Base-by-base conservation (phyloP, 2,329 filamentous ascomycete species). In the Talaromyces sp. region DNA sequence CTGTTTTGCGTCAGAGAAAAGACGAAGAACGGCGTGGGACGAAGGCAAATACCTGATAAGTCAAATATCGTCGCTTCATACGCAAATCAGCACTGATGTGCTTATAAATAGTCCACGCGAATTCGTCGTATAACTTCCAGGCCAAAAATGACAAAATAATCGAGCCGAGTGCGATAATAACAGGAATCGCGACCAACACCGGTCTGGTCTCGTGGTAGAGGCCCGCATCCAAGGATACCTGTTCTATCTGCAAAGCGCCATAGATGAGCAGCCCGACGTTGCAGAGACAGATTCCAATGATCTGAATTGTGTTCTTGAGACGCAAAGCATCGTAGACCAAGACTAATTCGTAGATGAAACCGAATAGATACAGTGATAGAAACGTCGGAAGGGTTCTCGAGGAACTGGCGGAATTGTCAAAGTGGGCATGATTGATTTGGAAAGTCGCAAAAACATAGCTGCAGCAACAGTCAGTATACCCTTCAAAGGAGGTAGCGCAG, bases 61-160 rank as follows among this genome's bases (percentile, higher is more conserved):
- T 91, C 67, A 99, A 85, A 81, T 96, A 99, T 69, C 95, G 89
- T 80, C 93, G 90, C 85, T 97, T 98, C 90, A 99, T 92, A 73
- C 93, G 89, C 75, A 97, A 87, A 82, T 99, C 95, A 61, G 95
- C 95, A 75, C 93, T 96, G 76, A 99, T 99, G 78, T 96, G 93
- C 84, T 99, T 99, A 80, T 99, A 93, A 74, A 99, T 99, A 65
- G 95, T 95, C 95, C 95, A 99, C 11, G 95, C 94, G 79, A 99
- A 99, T 78, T 97, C 94, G 75, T 97, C 93, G 76, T 99, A 98
- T 36, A 99, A 85, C 81, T 97, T 97, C 91, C 93, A 98, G 1
- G 94, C 89, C 61, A 93, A 82, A 68, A 92, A 90, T 15, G 84
- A 84, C 84, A 98, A 89, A 62, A 88, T 74, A 5, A 93, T 69